A percentile compares a stretch with the other conserved stretches of the same genome.
phyloP scores from a whole-genome alignment of 495 filamentous ascomycete species.

The Gamarada debralockiae region DNA sequence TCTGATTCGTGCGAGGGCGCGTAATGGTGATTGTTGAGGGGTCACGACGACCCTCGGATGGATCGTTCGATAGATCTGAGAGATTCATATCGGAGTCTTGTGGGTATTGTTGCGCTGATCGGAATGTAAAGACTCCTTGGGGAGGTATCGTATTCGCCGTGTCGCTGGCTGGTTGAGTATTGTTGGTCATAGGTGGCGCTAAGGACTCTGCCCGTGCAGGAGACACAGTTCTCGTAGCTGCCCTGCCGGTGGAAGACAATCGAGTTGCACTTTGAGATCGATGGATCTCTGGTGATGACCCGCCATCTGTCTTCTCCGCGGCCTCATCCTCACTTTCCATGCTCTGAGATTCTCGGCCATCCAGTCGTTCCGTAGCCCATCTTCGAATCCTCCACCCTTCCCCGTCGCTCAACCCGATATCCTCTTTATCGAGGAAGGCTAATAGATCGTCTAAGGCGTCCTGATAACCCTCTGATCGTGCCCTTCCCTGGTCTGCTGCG shows the following conservation, averaged over 20 bases:
- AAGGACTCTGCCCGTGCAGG: constrained; percentile 44
- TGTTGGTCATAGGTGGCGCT: constrained; percentile 22
- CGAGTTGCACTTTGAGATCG: constrained; percentile 42
- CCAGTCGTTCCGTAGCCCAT: constrained; percentile 78
- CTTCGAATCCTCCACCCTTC: constrained; percentile 77
- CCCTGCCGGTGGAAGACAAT: constrained; percentile 14
- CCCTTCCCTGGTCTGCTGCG: constrained; percentile 66
- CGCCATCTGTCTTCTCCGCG: constrained; percentile 48
- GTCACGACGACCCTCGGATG: constrained; percentile 22
- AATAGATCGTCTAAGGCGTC: constrained; percentile 90
- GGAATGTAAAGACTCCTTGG: constrained; percentile 64
- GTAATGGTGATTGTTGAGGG: constrained; percentile 33
- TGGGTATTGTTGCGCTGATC: constrained; percentile 62
- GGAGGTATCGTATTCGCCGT: constrained; percentile 31
- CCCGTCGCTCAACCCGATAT: constrained; percentile 70
- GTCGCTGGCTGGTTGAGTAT: constrained; percentile 23
- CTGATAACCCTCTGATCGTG: constrained; percentile 79
- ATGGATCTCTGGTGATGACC: constrained; percentile 57
- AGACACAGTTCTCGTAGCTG: constrained; percentile 28
- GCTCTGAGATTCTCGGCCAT: constrained; percentile 47
- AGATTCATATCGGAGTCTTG: constrained; percentile 55
- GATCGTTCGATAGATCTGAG: constrained; percentile 35
- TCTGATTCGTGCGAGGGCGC: constrained; percentile 44
- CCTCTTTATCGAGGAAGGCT: constrained; percentile 74
- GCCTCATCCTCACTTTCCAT: constrained; percentile 75